A percentile compares a stretch with the other conserved stretches of the same genome.
Evolutionary conservation across 306 rosid genomes (phyloP).

Genomic region (Acmispon strigosus): DNA sequence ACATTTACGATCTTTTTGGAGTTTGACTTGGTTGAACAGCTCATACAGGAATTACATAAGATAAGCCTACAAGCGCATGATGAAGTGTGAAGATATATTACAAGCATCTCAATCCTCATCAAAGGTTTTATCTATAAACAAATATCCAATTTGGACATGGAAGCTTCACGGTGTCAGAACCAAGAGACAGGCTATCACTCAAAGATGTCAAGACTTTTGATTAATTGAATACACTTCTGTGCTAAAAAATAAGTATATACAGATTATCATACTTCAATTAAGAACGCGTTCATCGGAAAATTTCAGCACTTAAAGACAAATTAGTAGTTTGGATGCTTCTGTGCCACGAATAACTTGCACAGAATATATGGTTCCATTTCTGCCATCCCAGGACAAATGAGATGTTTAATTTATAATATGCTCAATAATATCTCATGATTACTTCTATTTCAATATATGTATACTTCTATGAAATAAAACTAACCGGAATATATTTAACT

Average conservation of each 20-base stretch:
- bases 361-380: conserved; percentile 8
- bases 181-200: conserved; percentile 44
- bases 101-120: conserved; percentile 41
- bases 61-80: conserved; percentile 24
- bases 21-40: conserved; percentile 70
- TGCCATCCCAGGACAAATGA: conserved; percentile 22
- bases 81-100: conserved; percentile 26
- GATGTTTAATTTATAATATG: conserved; percentile 2
- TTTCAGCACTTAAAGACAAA: conserved; percentile 15
- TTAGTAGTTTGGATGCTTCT: conserved; percentile 29
- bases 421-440: not conserved
- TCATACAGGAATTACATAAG: conserved; percentile 45
- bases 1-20: conserved; percentile 21
- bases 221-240: too few species aligned
- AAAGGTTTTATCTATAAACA: conserved; percentile 17
- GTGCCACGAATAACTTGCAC: conserved; percentile 20
- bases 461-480: not conserved
- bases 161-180: conserved; percentile 41
- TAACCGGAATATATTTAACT: too few species aligned
- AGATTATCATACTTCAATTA: conserved; percentile 16
- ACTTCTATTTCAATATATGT: not conserved
- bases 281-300: conserved; percentile 29
- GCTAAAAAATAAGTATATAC: not conserved
- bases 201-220: conserved; percentile 21
- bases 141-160: conserved; percentile 41